Percentiles rank a stretch among this genome's conserved stretches.
These are phyloP conservation scores for Xylariaceae sp. DNA, from an alignment of 2,329 filamentous ascomycete species.

Conservation along the genomic window DNA sequence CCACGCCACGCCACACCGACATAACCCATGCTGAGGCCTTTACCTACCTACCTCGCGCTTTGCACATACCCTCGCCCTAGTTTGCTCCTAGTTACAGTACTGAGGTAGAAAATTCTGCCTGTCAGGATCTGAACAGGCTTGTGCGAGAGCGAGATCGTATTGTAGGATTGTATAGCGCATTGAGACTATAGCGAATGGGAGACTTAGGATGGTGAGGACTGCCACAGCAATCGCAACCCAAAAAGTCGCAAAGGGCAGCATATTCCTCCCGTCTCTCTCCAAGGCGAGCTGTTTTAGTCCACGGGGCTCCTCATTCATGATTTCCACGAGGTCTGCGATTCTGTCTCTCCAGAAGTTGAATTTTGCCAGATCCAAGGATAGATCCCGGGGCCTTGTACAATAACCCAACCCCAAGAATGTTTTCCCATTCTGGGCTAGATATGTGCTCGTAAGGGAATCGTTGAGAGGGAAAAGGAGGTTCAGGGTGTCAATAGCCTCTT, in stretches of 20 bases:
- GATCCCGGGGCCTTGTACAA: constrained; percentile 11
- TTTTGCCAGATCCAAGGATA: constrained; percentile 9
- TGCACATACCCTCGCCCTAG: too few relatives aligned
- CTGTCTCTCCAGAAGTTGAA: constrained; percentile 13
- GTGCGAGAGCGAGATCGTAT: constrained; percentile 15
- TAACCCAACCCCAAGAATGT: constrained; percentile 19
- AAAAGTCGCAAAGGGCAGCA: constrained; percentile 15
- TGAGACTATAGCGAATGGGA: constrained; percentile 11
- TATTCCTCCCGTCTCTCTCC: constrained; percentile 13
- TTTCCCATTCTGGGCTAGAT: constrained; percentile 17
- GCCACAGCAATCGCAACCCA: constrained; percentile 14
- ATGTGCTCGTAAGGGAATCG: constrained; percentile 11
- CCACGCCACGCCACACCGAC: too few relatives aligned
- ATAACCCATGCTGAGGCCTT: too few relatives aligned
- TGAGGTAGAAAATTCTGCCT: constrained; percentile 2
- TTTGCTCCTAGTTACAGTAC: constrained; percentile 2
- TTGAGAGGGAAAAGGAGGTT: constrained; percentile 27
- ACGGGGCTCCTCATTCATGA: constrained; percentile 20
- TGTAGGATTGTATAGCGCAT: constrained; percentile 14
- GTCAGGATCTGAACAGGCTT: constrained; percentile 7
- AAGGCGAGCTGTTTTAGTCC: constrained; percentile 12
- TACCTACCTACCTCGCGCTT: too few relatives aligned
- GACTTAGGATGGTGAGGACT: constrained; percentile 7
- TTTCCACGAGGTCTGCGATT: constrained; percentile 11
- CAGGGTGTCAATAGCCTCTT: constrained; percentile 28